A percentile compares a stretch with the other conserved stretches of the same genome.
Evolutionary conservation across 305 asterid species (phyloP).

Genomic region (Fraxinus baroniana): DNA sequence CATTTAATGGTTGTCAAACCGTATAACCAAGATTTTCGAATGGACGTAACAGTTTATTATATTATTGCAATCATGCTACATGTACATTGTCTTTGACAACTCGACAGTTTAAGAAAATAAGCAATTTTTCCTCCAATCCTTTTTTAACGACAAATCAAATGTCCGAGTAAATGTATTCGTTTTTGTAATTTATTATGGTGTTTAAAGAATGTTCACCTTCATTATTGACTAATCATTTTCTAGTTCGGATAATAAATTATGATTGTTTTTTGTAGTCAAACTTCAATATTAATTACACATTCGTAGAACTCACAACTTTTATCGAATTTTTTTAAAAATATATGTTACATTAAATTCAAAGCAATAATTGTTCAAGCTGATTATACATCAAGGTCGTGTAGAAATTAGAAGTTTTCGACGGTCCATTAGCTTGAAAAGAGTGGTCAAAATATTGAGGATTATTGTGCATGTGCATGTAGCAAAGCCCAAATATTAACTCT

Average conservation of each 20-base stretch:
- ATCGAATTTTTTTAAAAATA: not conserved
- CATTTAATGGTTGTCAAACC: not conserved
- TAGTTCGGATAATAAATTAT: not conserved
- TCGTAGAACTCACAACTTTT: not conserved
- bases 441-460: not conserved
- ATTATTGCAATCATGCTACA: not conserved
- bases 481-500: not conserved
- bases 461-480: not conserved
- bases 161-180: not conserved
- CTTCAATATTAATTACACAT: not conserved
- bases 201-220: not conserved
- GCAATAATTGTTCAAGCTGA: not conserved
- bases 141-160: not conserved
- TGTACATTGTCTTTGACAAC: not conserved
- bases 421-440: not conserved
- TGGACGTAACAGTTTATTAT: not conserved
- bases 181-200: not conserved
- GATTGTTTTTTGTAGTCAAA: not conserved
- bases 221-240: not conserved
- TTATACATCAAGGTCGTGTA: not conserved
- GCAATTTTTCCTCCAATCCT: not conserved
- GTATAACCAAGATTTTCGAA: not conserved
- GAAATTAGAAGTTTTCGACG: not conserved
- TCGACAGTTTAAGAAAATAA: too few relatives aligned
- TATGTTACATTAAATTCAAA: not conserved